Evolutionary conservation across 2,329 filamentous ascomycete species (phyloP), one percentile per base, ranked within the genome.

Genomic region (Annulohypoxylon truncatum): DNA sequence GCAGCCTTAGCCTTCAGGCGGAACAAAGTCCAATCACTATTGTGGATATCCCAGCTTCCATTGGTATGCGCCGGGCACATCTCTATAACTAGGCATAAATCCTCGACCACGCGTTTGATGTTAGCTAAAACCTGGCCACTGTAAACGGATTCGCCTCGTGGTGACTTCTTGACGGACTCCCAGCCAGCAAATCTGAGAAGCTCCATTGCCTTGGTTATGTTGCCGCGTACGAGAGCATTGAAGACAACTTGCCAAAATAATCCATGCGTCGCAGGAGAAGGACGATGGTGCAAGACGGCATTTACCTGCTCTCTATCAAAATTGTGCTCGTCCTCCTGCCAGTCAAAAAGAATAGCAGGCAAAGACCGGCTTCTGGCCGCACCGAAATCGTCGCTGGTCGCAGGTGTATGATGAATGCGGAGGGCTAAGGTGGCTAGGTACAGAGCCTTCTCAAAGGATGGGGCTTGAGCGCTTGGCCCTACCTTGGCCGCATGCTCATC

Each of bases 171-270:
- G 24, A 94, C 92, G 66, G 92, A 82, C 68, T 89, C 90, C 86
- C 96, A 97, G 29, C 92, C 92, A 9, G 93, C 93, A 56, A 88
- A 86, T 61, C 84, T 86, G 50, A 98, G 83, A 26, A 97, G 79
- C 48, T 85, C 81, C n/a, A 90, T 83, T 1, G 90, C 90, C 42
- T 88, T 87, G 12, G 78, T 72, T 44, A 97, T 86, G 62, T 91
- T 90, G 42, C 94, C 95, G 48, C 94, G 91, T 24, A 97, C 82
- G 20, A 94, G 83, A 12, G 89, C 84, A 59, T 88, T 87, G 72
- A 90, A 92, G n/a, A 97, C 82, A 1, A 89, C 89, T 75, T 94
- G 92, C 95, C 95, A 98, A 79, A 93, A 98, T 33, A 91, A 83
- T 24, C 85, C 82, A 73, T 96, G 92, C 44, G 89, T 88, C 1